Evolutionary conservation across 2,329 filamentous ascomycete species (phyloP), one percentile per base, ranked within the genome.

Genomic region (Chaetomium olivaceum): DNA sequence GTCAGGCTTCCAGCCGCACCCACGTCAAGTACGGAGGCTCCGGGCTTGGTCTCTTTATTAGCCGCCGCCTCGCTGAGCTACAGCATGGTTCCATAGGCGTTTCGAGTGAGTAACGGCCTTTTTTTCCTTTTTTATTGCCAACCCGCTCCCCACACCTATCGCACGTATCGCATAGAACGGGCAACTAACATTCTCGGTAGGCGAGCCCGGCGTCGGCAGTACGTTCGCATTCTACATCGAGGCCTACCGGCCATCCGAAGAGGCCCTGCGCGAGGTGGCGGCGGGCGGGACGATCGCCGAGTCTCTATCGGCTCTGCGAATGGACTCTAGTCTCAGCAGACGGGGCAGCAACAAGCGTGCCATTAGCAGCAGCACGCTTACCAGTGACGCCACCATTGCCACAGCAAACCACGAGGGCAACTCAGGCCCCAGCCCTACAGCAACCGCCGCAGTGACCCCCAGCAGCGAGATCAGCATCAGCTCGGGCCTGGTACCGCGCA

Each of bases 1-100:
- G 88, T 89, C 91, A 94, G 76, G 90, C 90, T 0, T 91, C 87
- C 25, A 89, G 90, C 1, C 86, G 87, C 58, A 93, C 90, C 0
- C 90, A 92, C 69, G 87, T 92, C 19, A 87, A 91, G 70, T 93
- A 94, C 69, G 91, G 91, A 25, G 91, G 91, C 0, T 91, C 88
- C 0, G 91, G 91, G 0, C 82, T 95, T 1, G 91, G 91, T 0
- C 80, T 94, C 0, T 94, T 93, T 75, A 93, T 94, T 69, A 91
- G 88, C 46, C 84, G 90, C 27, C 86, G 91, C 62, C 81, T 95
- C n/a, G 91, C 90, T 0, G 91, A 94, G 74, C 80, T 94, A 12
- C 91, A 93, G 74, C 90, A 91, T 23, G 91, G 91, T 4, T 88
- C 91, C 67, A 93, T 95, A 56, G 91, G 91, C 1, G 57, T 58